A percentile compares a stretch with the other conserved stretches of the same genome.
phyloP scores from a whole-genome alignment of 1,284 basidiomycete genomes.

The Pseudozyma pruni region DNA sequence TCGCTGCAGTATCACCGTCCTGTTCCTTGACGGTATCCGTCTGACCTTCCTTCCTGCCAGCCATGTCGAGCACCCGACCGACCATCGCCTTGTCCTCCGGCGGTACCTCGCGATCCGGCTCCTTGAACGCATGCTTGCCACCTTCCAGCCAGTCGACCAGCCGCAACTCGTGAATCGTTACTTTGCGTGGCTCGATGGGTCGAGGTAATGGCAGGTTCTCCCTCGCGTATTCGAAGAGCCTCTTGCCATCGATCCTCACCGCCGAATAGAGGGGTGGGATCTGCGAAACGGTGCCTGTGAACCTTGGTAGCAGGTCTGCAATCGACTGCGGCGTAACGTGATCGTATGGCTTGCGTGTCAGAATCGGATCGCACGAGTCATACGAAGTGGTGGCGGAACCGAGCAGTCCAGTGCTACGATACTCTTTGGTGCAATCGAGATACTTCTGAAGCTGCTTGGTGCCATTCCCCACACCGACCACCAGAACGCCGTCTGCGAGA shows the following conservation, averaged over 20 bases:
- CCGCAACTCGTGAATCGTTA: constrained; percentile 82
- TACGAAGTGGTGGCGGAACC: constrained; percentile 95
- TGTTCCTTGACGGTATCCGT: constrained; percentile 42
- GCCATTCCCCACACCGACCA: constrained; percentile 87
- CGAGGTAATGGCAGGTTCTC: constrained; percentile 88
- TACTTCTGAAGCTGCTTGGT: constrained; percentile 89
- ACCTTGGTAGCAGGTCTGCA: constrained; percentile 76
- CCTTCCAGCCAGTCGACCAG: constrained; percentile 69
- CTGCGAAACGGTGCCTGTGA: constrained; percentile 88
- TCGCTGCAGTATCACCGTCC: background rate
- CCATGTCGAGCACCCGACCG: constrained; percentile 54
- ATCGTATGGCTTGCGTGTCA: constrained; percentile 76
- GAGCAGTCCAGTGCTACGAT: constrained; percentile 87
- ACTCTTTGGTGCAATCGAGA: constrained; percentile 87
- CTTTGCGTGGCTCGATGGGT: constrained; percentile 87
- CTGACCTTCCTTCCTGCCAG: constrained; percentile 44
- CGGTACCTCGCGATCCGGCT: constrained; percentile 55
- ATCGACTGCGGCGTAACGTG: constrained; percentile 76
- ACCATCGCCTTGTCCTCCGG: constrained; percentile 58
- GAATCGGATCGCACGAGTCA: constrained; percentile 78
- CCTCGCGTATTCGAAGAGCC: constrained; percentile 94
- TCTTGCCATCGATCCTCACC: constrained; percentile 96
- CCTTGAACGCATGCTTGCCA: constrained; percentile 52
- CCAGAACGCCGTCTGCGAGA: constrained; percentile 87
- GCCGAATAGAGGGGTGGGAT: constrained; percentile 80